A percentile compares a stretch with the other conserved stretches of the same genome.
Conservation (phyloP, 805 yeast genomes). For the Kregervanrija fluxuum region DNA sequence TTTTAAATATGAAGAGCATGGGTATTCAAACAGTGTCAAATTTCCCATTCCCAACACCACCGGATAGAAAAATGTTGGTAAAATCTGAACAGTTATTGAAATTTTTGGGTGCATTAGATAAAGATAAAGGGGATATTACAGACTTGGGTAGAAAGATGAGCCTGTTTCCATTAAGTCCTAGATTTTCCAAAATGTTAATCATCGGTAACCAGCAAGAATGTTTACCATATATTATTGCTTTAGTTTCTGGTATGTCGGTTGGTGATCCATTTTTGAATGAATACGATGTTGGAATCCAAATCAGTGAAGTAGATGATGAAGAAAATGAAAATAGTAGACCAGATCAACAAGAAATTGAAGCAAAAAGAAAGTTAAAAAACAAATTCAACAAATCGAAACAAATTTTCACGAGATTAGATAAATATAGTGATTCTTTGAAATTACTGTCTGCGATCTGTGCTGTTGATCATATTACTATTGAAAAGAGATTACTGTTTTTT, state of each 20-base stretch:
- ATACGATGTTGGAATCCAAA: slow-evolving; percentile 57
- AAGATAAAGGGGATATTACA: slow-evolving; percentile 47
- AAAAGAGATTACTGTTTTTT: slow-evolving; percentile 41
- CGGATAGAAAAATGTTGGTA: slow-evolving; percentile 51
- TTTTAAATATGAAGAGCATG: slow-evolving; percentile 92
- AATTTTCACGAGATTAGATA: slow-evolving; percentile 61
- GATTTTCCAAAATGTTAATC: slow-evolving; percentile 84
- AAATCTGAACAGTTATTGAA: slow-evolving; percentile 64
- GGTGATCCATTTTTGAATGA: slow-evolving; percentile 85
- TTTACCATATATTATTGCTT: slow-evolving; percentile 80
- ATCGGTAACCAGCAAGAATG: slow-evolving; percentile 84
- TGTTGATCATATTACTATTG: slow-evolving; percentile 61
- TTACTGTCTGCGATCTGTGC: slow-evolving; percentile 83
- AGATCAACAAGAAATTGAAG: slow-evolving; percentile 32
- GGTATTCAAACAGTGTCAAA: slow-evolving; percentile 85
- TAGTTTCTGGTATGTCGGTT: slow-evolving; percentile 87
- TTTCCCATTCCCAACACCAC: slow-evolving; percentile 93
- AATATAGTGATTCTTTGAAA: slow-evolving; percentile 66
- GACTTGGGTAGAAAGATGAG: slow-evolving; percentile 82
- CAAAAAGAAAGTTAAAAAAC: slow-evolving; percentile 35
- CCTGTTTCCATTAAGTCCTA: slow-evolving; percentile 85
- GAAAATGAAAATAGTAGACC: slow-evolving; percentile 30
- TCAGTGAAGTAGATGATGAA: slow-evolving; percentile 18
- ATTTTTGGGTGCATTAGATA: slow-evolving; percentile 70
- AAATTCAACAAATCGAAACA: slow-evolving; percentile 53